Evolutionary conservation across 2,329 filamentous ascomycete genomes (phyloP).

Genomic region (Neofusicoccum umdonicola): DNA sequence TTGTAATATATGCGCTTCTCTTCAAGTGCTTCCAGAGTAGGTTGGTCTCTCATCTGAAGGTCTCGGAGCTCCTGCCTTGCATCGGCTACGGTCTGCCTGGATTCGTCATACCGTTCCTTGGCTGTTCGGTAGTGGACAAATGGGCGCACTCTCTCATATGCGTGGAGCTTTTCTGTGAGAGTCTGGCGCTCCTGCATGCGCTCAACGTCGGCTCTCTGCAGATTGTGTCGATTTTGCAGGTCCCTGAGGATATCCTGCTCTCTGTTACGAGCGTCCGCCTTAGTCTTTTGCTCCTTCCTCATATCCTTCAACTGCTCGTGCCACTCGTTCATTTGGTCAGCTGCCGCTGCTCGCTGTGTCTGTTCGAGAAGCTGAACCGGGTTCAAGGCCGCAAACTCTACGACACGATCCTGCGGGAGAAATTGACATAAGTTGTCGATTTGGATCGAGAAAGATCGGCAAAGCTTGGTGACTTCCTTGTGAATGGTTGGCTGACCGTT

Average conservation of each 20-base stretch:
- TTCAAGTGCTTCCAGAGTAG: constrained; percentile 67
- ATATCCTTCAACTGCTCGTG: constrained; percentile 72
- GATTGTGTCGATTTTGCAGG: constrained; percentile 70
- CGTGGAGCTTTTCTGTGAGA: constrained; percentile 62
- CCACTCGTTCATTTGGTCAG: constrained; percentile 74
- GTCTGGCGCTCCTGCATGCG: constrained; percentile 72
- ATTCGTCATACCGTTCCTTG: constrained; percentile 46
- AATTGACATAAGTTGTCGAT: constrained; percentile 98
- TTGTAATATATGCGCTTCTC: constrained; percentile 66
- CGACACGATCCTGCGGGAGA: constrained; percentile 90
- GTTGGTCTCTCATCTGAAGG: constrained; percentile 62
- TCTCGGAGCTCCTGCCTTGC: constrained; percentile 57
- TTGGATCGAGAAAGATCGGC: constrained; percentile 77
- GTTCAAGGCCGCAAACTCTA: constrained; percentile 83
- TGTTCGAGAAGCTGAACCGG: constrained; percentile 79
- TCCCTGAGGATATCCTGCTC: constrained; percentile 64
- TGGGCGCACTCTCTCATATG: constrained; percentile 65
- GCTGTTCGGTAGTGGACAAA: constrained; percentile 64
- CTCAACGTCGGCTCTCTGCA: constrained; percentile 78
- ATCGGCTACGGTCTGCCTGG: constrained; percentile 48
- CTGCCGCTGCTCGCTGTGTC: constrained; percentile 84
- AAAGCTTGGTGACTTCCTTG: constrained; percentile 66
- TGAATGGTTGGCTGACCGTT: constrained; percentile 63
- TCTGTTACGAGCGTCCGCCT: constrained; percentile 57
- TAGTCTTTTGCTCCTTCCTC: constrained; percentile 65